Percentiles rank a stretch among this genome's conserved stretches.
These are phyloP conservation scores for Teratosphaeria epicoccoides DNA, from an alignment of 2,329 filamentous ascomycete genomes.

Conservation along the genomic window DNA sequence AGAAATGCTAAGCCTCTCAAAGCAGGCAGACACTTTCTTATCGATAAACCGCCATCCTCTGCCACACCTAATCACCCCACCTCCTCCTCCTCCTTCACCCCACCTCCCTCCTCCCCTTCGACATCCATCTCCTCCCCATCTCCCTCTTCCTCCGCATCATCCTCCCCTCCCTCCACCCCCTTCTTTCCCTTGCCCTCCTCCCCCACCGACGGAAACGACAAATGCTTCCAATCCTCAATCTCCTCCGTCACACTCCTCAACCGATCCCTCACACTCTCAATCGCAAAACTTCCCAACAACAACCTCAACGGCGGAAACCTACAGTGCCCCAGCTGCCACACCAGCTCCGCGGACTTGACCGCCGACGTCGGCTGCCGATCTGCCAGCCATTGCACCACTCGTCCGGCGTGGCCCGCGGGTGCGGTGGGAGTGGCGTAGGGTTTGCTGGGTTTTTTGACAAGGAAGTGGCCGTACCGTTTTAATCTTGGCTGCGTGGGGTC, in stretches of 20 bases:
- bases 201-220: conserved; percentile 25
- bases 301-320: conserved; percentile 81
- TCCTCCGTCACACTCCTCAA: conserved; percentile 88
- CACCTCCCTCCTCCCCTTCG: conserved; percentile 10
- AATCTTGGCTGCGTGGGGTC: conserved; percentile 28
- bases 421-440: conserved; percentile 68
- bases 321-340: conserved; percentile 91
- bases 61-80: not conserved
- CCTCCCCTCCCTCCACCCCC: conserved; percentile 8
- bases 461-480: conserved; percentile 82
- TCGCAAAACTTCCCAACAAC: conserved; percentile 84
- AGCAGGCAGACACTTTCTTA: too few relatives aligned
- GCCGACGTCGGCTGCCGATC: conserved; percentile 87
- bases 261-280: conserved; percentile 88
- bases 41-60: too few relatives aligned
- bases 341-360: conserved; percentile 81
- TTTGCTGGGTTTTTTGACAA: conserved; percentile 75
- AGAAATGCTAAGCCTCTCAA: too few relatives aligned
- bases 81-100: not conserved
- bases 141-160: conserved; percentile 10
- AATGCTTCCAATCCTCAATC: conserved; percentile 32
- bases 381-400: conserved; percentile 90
- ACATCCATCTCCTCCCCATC: conserved; percentile 11
- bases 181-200: conserved; percentile 19
- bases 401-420: conserved; percentile 76